phyloP scores from a whole-genome alignment of 345 rosid genomes.

The Corchorus capsularis region DNA sequence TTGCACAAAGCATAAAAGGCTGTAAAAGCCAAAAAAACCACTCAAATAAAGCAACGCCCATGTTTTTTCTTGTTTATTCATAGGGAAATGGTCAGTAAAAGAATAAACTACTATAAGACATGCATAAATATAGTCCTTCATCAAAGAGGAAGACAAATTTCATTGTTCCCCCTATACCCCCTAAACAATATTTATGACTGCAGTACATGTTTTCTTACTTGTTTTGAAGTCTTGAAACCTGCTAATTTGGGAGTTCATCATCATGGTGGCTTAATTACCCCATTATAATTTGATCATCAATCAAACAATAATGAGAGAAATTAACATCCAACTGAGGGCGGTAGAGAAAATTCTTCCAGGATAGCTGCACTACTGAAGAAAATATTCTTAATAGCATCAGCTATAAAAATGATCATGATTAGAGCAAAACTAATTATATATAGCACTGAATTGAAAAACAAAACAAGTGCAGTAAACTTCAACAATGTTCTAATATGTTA shows the following conservation, averaged over 20 bases:
- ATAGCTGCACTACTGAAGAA: neutral
- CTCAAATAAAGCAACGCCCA: neutral
- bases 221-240: neutral
- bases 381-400: neutral
- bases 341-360: too few species aligned
- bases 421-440: too few species aligned
- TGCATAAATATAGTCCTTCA: neutral
- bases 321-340: neutral
- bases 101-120: neutral
- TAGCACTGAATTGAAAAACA: too few species aligned
- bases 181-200: neutral
- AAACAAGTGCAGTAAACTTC: neutral
- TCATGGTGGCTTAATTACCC: neutral
- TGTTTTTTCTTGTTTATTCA: too few species aligned
- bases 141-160: neutral
- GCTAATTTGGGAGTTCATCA: neutral
- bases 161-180: neutral
- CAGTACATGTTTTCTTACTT: neutral
- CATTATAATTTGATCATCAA: neutral
- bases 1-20: neutral
- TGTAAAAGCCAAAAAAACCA: neutral
- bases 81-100: neutral
- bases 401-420: too few species aligned
- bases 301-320: neutral
- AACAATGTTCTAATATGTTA: neutral